A percentile compares a stretch with the other conserved stretches of the same genome.
phyloP scores from a whole-genome alignment of 1,284 basidiomycete genomes.

The Testicularia cyperi region DNA sequence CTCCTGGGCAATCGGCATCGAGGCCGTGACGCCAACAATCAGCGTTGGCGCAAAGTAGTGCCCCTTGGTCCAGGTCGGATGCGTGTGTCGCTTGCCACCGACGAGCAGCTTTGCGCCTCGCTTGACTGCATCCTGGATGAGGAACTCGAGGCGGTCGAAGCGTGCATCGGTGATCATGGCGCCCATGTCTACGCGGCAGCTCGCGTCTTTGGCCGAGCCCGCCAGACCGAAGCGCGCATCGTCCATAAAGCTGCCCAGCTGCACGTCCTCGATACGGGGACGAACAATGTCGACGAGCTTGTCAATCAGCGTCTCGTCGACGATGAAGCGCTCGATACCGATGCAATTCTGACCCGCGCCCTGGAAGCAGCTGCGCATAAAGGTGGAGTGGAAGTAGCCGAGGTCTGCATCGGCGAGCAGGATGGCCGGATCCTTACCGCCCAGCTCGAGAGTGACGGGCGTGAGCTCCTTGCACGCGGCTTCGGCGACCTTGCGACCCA shows the following conservation, averaged over 20 bases:
- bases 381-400: slow-evolving; percentile 63
- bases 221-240: slow-evolving; percentile 39
- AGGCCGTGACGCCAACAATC: slow-evolving; percentile 73
- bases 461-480: slow-evolving; percentile 83
- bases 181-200: slow-evolving; percentile 68
- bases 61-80: slow-evolving; percentile 68
- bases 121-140: slow-evolving; percentile 72
- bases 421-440: slow-evolving; percentile 67
- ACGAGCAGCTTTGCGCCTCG: slow-evolving; percentile 72
- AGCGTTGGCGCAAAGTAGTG: slow-evolving; percentile 86
- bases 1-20: slow-evolving; percentile 54
- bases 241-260: slow-evolving; percentile 49
- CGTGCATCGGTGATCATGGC: slow-evolving; percentile 74
- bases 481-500: slow-evolving; percentile 79
- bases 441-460: slow-evolving; percentile 86
- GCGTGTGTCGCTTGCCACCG: slow-evolving; percentile 70
- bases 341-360: slow-evolving; percentile 92
- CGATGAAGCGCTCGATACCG: slow-evolving; percentile 84
- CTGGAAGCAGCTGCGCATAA: slow-evolving; percentile 64
- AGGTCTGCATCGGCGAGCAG: slow-evolving; percentile 64
- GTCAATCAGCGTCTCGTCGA: slow-evolving; percentile 74
- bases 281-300: slow-evolving; percentile 65
- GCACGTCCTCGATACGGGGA: slow-evolving; percentile 41
- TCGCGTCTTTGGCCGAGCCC: background rate
- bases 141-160: slow-evolving; percentile 71